Evolutionary conservation across 306 rosid species (phyloP).

Genomic region (Hippophae gyantsensis): DNA sequence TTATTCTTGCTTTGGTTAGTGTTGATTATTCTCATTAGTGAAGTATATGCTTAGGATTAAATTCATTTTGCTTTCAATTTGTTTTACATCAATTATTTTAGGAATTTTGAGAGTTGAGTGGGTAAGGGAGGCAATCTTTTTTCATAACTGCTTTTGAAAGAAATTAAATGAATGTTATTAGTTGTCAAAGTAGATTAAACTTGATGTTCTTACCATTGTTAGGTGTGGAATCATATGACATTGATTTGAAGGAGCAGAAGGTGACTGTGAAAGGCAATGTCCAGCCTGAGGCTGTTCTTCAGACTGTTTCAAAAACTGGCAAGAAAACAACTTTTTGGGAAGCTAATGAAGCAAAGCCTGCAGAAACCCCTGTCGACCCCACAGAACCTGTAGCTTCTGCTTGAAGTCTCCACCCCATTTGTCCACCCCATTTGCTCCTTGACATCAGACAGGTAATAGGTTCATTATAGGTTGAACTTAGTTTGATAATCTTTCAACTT

Average conservation of each 20-base stretch:
- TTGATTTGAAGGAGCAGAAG: constrained; percentile 78
- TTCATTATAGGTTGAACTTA: no score
- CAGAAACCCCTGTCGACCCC: constrained; percentile 21
- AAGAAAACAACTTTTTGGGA: constrained; percentile 84
- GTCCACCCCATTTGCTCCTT: constrained; percentile 2
- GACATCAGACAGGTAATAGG: no score
- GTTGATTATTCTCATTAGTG: no score
- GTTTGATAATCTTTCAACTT: no score
- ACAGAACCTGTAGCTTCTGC: constrained; percentile 43
- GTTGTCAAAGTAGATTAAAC: neutral
- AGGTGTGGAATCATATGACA: constrained; percentile 89
- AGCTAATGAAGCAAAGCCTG: constrained; percentile 27
- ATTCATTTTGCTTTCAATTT: no score
- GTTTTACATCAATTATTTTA: no score
- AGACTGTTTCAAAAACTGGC: constrained; percentile 77
- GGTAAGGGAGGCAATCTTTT: neutral
- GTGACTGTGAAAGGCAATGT: constrained; percentile 87
- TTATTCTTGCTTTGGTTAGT: no score
- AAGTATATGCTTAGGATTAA: no score
- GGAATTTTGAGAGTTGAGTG: no score
- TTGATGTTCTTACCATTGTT: constrained; percentile 10
- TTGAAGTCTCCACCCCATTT: constrained; percentile 18
- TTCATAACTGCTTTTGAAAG: neutral
- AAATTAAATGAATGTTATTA: neutral
- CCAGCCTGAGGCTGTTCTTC: constrained; percentile 53